Evolutionary conservation across 2,329 filamentous ascomycete genomes (phyloP), one percentile per base, ranked within the genome.

Genomic region (Diplodia intermedia): DNA sequence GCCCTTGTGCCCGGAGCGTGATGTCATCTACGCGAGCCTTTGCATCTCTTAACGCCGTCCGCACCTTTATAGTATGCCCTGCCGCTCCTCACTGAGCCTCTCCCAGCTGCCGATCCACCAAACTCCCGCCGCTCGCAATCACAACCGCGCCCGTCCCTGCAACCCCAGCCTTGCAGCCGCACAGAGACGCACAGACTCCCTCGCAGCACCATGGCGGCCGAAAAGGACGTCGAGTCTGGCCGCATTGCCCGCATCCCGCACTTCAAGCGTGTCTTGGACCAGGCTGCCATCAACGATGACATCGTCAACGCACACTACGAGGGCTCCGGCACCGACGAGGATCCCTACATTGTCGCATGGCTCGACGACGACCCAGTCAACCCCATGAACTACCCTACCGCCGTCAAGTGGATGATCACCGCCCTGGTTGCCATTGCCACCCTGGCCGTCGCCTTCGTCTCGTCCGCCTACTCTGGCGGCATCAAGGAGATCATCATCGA

Each of bases 291-390:
- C 62, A 88, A 85, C 0, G 81, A 84, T 56, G 83, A 85, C 65
- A 85, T 89, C 9, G 77, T 89, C 55, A 80, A 85, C 62, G 81
- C 86, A 76, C 75, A 79, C 31, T 72, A 71, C 63, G 60, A 61
- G n/a, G 71, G 71, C 26, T 77, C 84, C 14, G 91, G 91, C 69
- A 93, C 90, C 1, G 76, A 82, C 9, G 86, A 90, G 53, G 86
- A 89, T 50, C 91, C 91, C 1, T 93, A 86, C 71, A 79, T 88
- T 38, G 89, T 93, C 71, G 86, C 87, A 67, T 93, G 89, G 79
- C 84, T 91, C 26, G 84, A 86, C 20, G 78, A 87, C 65, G 91
- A 93, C 75, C 84, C 86, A 11, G 85, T 87, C 71, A 90, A 93
- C 76, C 89, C 90, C 0, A 85, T 90, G 83, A 81, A 82, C 60